Base-by-base conservation (phyloP, 2,329 filamentous ascomycete genomes). In the Xylaria sp. region DNA sequence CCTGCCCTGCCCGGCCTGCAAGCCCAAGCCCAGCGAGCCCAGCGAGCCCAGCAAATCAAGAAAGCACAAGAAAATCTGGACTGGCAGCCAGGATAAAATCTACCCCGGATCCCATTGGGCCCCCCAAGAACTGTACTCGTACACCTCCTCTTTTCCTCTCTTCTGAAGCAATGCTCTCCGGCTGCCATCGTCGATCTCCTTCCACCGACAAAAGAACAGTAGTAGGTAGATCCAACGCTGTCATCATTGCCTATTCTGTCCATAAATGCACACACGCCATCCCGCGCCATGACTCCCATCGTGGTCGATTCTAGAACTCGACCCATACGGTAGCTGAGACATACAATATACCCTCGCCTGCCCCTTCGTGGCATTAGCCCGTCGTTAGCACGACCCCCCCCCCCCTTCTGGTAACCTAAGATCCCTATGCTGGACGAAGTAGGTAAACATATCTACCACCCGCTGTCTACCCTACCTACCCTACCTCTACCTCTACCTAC, bases 111-210 rank as follows among this genome's bases (percentile, higher is more conserved):
- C 62, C 50, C 30, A 70, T 70, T 70, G 68, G 68, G 23, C 23
- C 23, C 23, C 53, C 47, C n/a, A 50, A 51, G 61, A 56, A 55
- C 60, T 66, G 67, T 64, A 63, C 66, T 66, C 66, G 67, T 64
- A 63, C 66, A 67, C 66, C 66, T 67, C 60, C 63, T 67, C 65
- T 66, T 66, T 65, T 63, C 58, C 63, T 52, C 63, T 46, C n/a
- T 16, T 46, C 42, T 46, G 42, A 13, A 61, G 66, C 65, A 63
- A 67, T 60, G 66, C 66, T 63, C 63, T 66, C 46, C 16, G 16
- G 64, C 55, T 16, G 49, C 56, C 58, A 57, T 60, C 62, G 23
- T 4, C 23, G 35, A 59, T 34, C 55, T 39, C 57, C 59, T 59
- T 59, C 39, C 58, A 54, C 60, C 60, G 56, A 61, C 54, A 52